These are phyloP conservation scores for Coprinopsis sp. DNA, from an alignment of 768 basidiomycete species.

Conservation along the genomic window DNA sequence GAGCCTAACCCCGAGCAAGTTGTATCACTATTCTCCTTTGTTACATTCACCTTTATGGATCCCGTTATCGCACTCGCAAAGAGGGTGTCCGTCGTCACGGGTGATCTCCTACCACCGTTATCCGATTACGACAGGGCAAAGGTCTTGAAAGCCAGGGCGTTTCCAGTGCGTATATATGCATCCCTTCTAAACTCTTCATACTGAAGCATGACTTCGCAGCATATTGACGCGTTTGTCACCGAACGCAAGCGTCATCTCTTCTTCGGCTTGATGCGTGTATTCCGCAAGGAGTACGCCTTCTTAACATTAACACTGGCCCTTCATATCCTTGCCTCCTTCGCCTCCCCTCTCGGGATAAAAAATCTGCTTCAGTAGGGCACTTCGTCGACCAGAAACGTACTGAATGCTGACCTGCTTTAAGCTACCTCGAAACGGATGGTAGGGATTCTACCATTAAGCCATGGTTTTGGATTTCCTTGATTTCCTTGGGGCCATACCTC, in stretches of 20 bases:
- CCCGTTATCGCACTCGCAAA: slow-evolving; percentile 44
- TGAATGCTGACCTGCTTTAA: slow-evolving; percentile 15
- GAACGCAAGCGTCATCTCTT: slow-evolving; percentile 37
- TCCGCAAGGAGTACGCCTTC: slow-evolving; percentile 29
- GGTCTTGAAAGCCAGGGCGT: slow-evolving; percentile 23
- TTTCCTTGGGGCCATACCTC: slow-evolving; percentile 44
- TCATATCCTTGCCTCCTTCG: slow-evolving; percentile 26
- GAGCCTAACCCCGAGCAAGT: slow-evolving; percentile 49
- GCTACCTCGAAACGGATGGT: slow-evolving; percentile 53
- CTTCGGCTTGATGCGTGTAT: slow-evolving; percentile 37
- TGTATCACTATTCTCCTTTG: slow-evolving; percentile 39
- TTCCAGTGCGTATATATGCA: slow-evolving; percentile 24
- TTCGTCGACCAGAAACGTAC: neutral
- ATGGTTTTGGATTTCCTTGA: slow-evolving; percentile 59
- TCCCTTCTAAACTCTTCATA: neutral
- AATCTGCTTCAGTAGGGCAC: slow-evolving; percentile 29
- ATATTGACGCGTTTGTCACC: slow-evolving; percentile 34
- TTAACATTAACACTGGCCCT: slow-evolving; percentile 26
- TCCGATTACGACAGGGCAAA: slow-evolving; percentile 53
- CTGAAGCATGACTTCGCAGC: slow-evolving; percentile 14
- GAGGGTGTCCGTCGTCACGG: slow-evolving; percentile 39
- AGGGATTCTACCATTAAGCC: slow-evolving; percentile 46
- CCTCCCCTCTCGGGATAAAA: slow-evolving; percentile 36
- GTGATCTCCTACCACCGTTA: slow-evolving; percentile 57
- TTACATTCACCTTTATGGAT: slow-evolving; percentile 54